Conservation (phyloP, 2,329 filamentous ascomycete genomes). For the Tolypocladium capitatum region DNA sequence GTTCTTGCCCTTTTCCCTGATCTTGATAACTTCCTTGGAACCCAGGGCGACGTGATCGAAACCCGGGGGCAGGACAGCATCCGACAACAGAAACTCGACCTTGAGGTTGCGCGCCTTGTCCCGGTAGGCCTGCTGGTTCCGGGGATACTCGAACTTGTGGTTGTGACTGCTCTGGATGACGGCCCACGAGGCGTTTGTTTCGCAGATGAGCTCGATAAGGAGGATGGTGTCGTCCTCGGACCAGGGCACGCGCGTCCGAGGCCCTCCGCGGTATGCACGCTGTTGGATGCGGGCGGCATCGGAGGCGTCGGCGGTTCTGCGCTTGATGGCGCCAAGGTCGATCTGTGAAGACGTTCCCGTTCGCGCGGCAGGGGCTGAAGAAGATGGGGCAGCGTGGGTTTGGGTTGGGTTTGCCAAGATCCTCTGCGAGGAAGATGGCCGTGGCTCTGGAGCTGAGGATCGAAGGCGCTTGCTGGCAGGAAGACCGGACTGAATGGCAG, state of each 20-base stretch:
- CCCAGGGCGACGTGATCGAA: slow-evolving; percentile 39
- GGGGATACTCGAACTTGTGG: slow-evolving; percentile 25
- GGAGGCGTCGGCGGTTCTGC: background rate
- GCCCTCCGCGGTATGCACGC: background rate
- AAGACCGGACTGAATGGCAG: background rate
- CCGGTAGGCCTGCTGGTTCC: slow-evolving; percentile 42
- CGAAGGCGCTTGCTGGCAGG: background rate
- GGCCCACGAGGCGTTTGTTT: slow-evolving; percentile 15
- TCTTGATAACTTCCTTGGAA: slow-evolving; percentile 31
- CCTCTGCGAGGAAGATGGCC: background rate
- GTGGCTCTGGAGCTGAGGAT: background rate
- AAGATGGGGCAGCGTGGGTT: background rate
- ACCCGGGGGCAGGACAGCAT: slow-evolving; percentile 28
- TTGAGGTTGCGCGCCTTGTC: slow-evolving; percentile 47
- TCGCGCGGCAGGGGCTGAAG: background rate
- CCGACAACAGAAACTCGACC: slow-evolving; percentile 33
- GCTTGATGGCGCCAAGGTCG: background rate
- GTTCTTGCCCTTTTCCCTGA: slow-evolving; percentile 32
- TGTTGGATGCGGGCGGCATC: background rate
- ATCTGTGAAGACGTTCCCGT: background rate
- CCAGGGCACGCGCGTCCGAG: slow-evolving; percentile 25
- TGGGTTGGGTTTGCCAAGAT: too few species aligned
- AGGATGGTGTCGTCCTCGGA: slow-evolving; percentile 23
- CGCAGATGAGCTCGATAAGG: slow-evolving; percentile 29
- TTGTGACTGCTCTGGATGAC: slow-evolving; percentile 17